Percentiles rank a stretch among this genome's conserved stretches.
phyloP scores from a whole-genome alignment of 805 yeast genomes.

The Candida tammaniensis region DNA sequence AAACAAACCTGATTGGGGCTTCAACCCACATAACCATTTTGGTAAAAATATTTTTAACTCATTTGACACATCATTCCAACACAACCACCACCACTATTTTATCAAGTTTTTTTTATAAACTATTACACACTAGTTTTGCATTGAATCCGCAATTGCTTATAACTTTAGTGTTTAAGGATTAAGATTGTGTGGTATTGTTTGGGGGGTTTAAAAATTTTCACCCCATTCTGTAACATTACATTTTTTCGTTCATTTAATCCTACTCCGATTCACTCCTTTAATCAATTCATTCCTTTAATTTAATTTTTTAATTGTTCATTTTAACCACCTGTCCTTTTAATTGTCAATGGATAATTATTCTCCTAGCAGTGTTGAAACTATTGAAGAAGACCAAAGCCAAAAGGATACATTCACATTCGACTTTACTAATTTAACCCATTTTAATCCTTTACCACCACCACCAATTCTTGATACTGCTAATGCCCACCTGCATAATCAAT shows the following conservation, averaged over 20 bases:
- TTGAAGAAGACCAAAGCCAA: conserved; percentile 12
- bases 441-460: conserved; percentile 22
- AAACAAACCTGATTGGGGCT: too few species aligned
- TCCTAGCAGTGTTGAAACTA: conserved; percentile 13
- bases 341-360: conserved; percentile 10
- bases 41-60: too few species aligned
- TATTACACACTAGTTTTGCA: too few species aligned
- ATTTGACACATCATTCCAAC: too few species aligned
- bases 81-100: too few species aligned
- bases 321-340: neutral
- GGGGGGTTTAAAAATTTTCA: conserved; percentile 6
- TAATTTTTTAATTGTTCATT: neutral
- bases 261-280: neutral
- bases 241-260: neutral
- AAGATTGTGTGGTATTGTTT: too few species aligned
- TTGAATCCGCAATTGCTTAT: too few species aligned
- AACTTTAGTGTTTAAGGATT: too few species aligned
- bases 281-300: neutral
- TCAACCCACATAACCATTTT: too few species aligned
- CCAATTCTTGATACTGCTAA: conserved; percentile 12
- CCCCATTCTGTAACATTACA: neutral
- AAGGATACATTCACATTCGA: conserved; percentile 1
- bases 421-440: conserved; percentile 6
- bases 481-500: neutral
- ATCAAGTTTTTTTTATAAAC: too few species aligned